A percentile compares a stretch with the other conserved stretches of the same genome.
These are phyloP conservation scores for Saitoella complicata DNA, from an alignment of 805 yeast genomes.

Conservation along the genomic window DNA sequence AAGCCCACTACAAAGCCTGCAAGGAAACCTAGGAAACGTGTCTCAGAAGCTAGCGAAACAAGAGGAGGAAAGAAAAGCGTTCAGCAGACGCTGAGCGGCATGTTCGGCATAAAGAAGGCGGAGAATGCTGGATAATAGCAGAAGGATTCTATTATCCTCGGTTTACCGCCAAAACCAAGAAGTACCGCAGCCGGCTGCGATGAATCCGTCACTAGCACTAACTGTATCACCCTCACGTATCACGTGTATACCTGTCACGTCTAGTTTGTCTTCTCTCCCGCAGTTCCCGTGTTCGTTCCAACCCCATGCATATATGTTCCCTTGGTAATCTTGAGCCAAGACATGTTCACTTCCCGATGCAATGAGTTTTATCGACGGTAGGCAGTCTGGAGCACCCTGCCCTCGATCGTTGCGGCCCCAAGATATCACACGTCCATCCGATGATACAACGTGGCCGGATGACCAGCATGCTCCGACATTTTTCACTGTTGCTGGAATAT, in stretches of 20 bases:
- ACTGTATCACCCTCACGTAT: not conserved
- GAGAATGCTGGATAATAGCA: no score
- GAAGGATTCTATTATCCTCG: slow-evolving; percentile 20
- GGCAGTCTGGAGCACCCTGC: slow-evolving; percentile 31
- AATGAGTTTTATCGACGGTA: slow-evolving; percentile 14
- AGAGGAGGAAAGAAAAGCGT: no score
- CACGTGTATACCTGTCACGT: slow-evolving; percentile 2
- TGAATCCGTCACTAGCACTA: slow-evolving; percentile 5
- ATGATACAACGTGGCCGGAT: slow-evolving; percentile 37
- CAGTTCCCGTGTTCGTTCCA: slow-evolving; percentile 99
- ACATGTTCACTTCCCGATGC: slow-evolving; percentile 84
- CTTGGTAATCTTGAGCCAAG: slow-evolving; percentile 18
- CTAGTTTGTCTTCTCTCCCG: slow-evolving; percentile 26
- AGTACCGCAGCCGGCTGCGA: slow-evolving; percentile 20
- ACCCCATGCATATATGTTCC: slow-evolving; percentile 64
- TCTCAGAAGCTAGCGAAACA: no score
- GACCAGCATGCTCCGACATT: slow-evolving; percentile 39
- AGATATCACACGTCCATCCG: slow-evolving; percentile 25
- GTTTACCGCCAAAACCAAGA: slow-evolving; percentile 21
- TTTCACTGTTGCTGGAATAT: not conserved
- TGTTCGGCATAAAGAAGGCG: no score
- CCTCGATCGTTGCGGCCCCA: slow-evolving; percentile 66
- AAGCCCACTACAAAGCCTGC: no score
- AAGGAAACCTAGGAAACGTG: no score
- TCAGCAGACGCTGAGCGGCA: no score